phyloP scores from a whole-genome alignment of 495 filamentous ascomycete genomes.

The Pyronema domesticum region DNA sequence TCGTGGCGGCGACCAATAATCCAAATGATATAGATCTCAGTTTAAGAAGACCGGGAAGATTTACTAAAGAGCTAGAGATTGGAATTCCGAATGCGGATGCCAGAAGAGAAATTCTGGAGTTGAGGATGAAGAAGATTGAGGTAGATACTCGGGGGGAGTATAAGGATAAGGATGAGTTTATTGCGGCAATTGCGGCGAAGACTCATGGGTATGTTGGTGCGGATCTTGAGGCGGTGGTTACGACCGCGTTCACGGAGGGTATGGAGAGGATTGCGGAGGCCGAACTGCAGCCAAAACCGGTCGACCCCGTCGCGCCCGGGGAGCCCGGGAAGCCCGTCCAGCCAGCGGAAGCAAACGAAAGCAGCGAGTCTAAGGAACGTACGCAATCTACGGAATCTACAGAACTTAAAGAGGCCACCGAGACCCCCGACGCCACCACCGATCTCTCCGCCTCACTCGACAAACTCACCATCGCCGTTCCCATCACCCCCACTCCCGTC shows the following conservation, averaged over 20 bases:
- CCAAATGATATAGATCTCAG: slow-evolving; percentile 56
- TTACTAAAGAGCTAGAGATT: slow-evolving; percentile 58
- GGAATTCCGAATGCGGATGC: slow-evolving; percentile 57
- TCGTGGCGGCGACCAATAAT: slow-evolving; percentile 57
- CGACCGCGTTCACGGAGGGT: slow-evolving; percentile 19
- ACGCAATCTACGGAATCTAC: neutral
- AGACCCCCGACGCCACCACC: neutral
- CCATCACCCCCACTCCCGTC: slow-evolving; percentile 7
- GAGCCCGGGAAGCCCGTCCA: too few relatives aligned
- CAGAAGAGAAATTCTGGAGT: slow-evolving; percentile 55
- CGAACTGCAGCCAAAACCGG: neutral
- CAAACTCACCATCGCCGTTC: neutral
- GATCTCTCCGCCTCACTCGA: neutral
- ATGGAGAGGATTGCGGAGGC: slow-evolving; percentile 8
- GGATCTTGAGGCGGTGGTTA: slow-evolving; percentile 38
- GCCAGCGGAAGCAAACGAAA: neutral
- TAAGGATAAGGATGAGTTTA: slow-evolving; percentile 16
- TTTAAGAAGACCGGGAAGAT: slow-evolving; percentile 46
- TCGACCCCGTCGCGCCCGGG: too few relatives aligned
- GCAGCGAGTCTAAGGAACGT: too few relatives aligned
- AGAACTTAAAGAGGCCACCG: neutral
- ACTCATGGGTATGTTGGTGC: slow-evolving; percentile 54
- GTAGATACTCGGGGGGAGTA: slow-evolving; percentile 31
- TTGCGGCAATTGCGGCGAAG: slow-evolving; percentile 31
- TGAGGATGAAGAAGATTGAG: slow-evolving; percentile 25